Conservation (phyloP, 2,329 filamentous ascomycete genomes). For the Colletotrichum sp. region DNA sequence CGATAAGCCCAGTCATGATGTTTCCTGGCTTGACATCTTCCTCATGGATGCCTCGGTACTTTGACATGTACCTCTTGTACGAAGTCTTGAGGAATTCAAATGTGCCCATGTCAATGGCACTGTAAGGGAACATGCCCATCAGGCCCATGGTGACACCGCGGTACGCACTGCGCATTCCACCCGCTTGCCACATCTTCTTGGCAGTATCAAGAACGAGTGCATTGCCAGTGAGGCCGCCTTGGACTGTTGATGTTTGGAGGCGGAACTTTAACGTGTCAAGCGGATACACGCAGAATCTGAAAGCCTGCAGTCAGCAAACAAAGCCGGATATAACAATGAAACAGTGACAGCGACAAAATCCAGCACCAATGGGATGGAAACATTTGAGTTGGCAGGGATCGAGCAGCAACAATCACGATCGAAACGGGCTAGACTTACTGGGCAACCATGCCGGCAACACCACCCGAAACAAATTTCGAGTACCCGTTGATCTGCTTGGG, state of each 20-base stretch:
- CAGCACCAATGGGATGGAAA: background rate
- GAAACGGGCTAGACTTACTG: slow-evolving; percentile 62
- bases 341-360: background rate
- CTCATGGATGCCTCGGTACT: slow-evolving; percentile 73
- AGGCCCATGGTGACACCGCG: slow-evolving; percentile 93
- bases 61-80: slow-evolving; percentile 74
- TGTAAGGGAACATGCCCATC: slow-evolving; percentile 96
- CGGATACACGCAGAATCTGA: slow-evolving; percentile 88
- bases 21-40: slow-evolving; percentile 84
- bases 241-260: slow-evolving; percentile 93
- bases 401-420: background rate
- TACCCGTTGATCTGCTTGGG: slow-evolving; percentile 78
- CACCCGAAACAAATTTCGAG: slow-evolving; percentile 91
- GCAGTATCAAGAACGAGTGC: slow-evolving; percentile 83
- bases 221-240: slow-evolving; percentile 83
- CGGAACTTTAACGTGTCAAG: slow-evolving; percentile 83
- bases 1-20: slow-evolving; percentile 85
- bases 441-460: slow-evolving; percentile 90
- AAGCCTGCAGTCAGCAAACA: slow-evolving; percentile 25
- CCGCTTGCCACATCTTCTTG: slow-evolving; percentile 82
- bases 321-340: background rate
- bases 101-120: slow-evolving; percentile 93
- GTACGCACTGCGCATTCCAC: slow-evolving; percentile 80
- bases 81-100: slow-evolving; percentile 90
- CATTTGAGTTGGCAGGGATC: background rate